These are phyloP conservation scores for Backusella parvicylindrica DNA, from an alignment of 192 early-diverging fungal genomes.

Conservation along the genomic window DNA sequence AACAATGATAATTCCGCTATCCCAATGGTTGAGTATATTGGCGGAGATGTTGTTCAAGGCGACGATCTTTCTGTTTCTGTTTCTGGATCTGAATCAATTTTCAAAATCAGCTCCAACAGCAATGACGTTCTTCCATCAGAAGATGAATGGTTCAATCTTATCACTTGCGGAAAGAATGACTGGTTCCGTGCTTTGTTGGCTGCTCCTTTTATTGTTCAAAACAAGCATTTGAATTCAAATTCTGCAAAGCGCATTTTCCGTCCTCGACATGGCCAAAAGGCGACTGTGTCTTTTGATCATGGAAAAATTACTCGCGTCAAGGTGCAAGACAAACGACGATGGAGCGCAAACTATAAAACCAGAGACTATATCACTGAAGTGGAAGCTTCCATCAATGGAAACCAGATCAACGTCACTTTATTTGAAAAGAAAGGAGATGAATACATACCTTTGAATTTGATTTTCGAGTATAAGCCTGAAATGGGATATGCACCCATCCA, in stretches of 20 bases:
- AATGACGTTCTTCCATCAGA: constrained; percentile 51
- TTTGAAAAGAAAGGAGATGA: constrained; percentile 61
- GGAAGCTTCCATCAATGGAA: constrained; percentile 47
- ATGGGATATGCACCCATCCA: constrained; percentile 84
- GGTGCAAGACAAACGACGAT: constrained; percentile 48
- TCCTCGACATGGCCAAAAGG: constrained; percentile 58
- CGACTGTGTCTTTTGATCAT: constrained; percentile 32
- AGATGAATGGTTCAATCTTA: constrained; percentile 64
- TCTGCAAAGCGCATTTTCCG: constrained; percentile 58
- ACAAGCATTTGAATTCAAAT: constrained; percentile 63
- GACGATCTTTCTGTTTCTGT: constrained; percentile 39
- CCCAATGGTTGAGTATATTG: constrained; percentile 79
- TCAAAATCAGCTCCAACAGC: constrained; percentile 50
- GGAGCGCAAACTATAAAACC: constrained; percentile 51
- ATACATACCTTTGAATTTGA: constrained; percentile 71
- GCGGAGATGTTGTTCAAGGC: constrained; percentile 40
- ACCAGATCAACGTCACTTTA: constrained; percentile 56
- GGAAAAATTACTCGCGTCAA: constrained; percentile 43
- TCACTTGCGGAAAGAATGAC: constrained; percentile 66
- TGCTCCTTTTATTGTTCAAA: constrained; percentile 74
- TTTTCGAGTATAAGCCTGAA: constrained; percentile 78
- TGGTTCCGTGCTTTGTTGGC: constrained; percentile 88
- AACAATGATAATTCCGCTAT: constrained; percentile 54
- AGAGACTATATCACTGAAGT: constrained; percentile 44
- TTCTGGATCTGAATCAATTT: constrained; percentile 45